phyloP scores from a whole-genome alignment of 129 eudicot species.

The Flaveria brownii region DNA sequence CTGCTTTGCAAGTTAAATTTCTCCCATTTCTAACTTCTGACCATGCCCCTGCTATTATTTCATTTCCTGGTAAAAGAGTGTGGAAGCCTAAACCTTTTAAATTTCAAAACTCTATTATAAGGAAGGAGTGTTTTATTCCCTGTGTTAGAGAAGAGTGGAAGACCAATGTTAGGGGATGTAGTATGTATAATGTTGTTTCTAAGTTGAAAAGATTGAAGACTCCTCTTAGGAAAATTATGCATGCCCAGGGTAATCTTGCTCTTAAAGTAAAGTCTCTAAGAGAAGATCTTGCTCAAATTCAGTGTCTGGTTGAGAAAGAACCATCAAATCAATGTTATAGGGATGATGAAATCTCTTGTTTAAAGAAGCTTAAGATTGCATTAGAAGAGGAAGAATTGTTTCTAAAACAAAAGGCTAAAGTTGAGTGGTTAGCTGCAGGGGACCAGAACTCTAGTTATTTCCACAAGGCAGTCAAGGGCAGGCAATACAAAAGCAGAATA shows the following conservation, averaged over 20 bases:
- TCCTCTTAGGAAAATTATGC: neutral
- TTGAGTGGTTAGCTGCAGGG: neutral
- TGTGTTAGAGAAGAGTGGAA: neutral
- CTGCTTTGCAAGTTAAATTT: too few species aligned
- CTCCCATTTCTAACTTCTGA: neutral
- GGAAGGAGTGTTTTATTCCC: neutral
- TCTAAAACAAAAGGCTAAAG: neutral
- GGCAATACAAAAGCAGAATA: neutral
- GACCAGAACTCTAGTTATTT: neutral
- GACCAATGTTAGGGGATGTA: neutral
- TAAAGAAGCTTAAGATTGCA: neutral
- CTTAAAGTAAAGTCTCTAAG: too few species aligned
- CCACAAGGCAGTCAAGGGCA: neutral
- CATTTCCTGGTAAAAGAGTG: neutral
- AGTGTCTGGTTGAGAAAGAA: too few species aligned
- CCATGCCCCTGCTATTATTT: neutral
- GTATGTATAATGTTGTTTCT: neutral
- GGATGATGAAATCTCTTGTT: too few species aligned
- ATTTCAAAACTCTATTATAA: neutral
- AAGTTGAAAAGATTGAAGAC: too few species aligned
- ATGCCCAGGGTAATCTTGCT: neutral
- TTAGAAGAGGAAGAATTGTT: neutral
- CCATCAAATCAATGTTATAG: too few species aligned
- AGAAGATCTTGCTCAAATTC: too few species aligned
- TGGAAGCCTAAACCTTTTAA: neutral